Evolutionary conservation across 495 filamentous ascomycete species (phyloP), one percentile per base, ranked within the genome.

Genomic region (Tuber aestivum): DNA sequence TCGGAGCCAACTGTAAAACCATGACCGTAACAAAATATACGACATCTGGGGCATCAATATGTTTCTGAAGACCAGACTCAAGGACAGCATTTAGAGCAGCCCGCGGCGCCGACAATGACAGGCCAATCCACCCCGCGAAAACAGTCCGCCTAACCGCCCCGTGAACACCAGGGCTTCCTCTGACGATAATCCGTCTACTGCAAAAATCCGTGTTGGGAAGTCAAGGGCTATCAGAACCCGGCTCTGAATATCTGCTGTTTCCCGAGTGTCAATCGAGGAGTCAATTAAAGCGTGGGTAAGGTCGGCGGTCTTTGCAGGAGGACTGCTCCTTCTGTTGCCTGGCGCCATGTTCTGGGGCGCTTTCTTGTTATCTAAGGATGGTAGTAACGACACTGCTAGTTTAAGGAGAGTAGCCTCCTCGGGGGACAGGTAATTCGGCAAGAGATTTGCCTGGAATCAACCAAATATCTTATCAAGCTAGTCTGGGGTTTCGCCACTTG

Each of bases 201-300:
- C 77, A 77, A 81, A 83, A 21, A 77, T 76, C 32, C 81, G 76
- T 45, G 82, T 83, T 40, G 83, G 61, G 48, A 81, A 71, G 70
- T 79, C 79, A 70, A 83, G 76, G 16, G 73, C 76, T 69, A 83
- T 72, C 27, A 83, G 77, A 42, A 81, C 50, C 82, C 82, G 81
- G 20, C 50, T 71, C 9, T 74, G 82, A 70, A 81, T 72, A 73
- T 81, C 79, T 5, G 68, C 27, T 18, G 65, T 45, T 61, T 76
- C 74, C 18, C 41, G 61, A 35, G 56, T 3, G 18, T 77, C 45
- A 8, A 81, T 27, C 41, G 83, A 71, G 18, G 72, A 71, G 40
- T 68, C 75, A 8, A 81, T 37, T 48, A 83, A 71, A 23, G 72
- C 69, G 40, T 70, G 73, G 45, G 83, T 70, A 35, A 83, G 77